phyloP scores from a whole-genome alignment of 2,329 filamentous ascomycete species.

The Zymoseptoria pseudotritici region DNA sequence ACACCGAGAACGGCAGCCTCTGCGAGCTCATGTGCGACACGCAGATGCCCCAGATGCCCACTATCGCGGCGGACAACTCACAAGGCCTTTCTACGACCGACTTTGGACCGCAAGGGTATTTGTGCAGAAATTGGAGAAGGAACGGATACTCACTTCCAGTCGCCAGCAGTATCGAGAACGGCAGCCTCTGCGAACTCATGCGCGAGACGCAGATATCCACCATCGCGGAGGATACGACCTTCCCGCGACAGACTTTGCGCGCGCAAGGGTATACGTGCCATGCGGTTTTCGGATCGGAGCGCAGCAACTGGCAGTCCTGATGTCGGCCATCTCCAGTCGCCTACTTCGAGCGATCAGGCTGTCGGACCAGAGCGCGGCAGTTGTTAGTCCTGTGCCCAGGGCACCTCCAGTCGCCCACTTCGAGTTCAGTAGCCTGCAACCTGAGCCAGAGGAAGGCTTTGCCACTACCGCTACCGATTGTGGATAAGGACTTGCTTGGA shows the following conservation, averaged over 20 bases:
- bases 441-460: no score
- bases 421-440: slow-evolving; percentile 26
- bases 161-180: slow-evolving; percentile 25
- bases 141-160: slow-evolving; percentile 17
- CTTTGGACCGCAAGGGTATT: slow-evolving; percentile 58
- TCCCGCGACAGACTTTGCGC: slow-evolving; percentile 59
- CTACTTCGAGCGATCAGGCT: no score
- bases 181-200: slow-evolving; percentile 28
- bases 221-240: slow-evolving; percentile 63
- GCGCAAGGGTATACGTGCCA: slow-evolving; percentile 50
- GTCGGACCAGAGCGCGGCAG: no score
- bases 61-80: slow-evolving; percentile 66
- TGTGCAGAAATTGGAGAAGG: slow-evolving; percentile 15
- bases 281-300: slow-evolving; percentile 44
- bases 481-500: no score
- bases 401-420: slow-evolving; percentile 48
- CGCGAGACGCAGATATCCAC: slow-evolving; percentile 47
- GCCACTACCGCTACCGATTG: no score
- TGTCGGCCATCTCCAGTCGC: slow-evolving; percentile 41
- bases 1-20: slow-evolving; percentile 26
- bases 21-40: slow-evolving; percentile 28
- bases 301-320: slow-evolving; percentile 55
- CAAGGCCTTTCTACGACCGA: slow-evolving; percentile 58
- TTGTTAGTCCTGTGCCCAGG: no score
- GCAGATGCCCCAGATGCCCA: slow-evolving; percentile 53